phyloP scores from a whole-genome alignment of 78 protist species.

The Dictyostelium capitatum region DNA sequence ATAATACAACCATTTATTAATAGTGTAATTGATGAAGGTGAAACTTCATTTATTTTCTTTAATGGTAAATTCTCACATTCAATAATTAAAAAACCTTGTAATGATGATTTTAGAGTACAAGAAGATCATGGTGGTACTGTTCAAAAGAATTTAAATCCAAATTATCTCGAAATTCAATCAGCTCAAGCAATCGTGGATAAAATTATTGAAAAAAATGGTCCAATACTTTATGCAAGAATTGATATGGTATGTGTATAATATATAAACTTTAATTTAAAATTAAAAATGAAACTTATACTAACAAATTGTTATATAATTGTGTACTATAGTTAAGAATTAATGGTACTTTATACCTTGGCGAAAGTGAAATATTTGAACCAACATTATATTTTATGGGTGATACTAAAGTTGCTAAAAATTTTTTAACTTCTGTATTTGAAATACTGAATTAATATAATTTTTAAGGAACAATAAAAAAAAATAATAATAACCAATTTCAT shows the following conservation, averaged over 20 bases:
- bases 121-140: slow-evolving; percentile 61
- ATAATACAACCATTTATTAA: slow-evolving; percentile 55
- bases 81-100: slow-evolving; percentile 41
- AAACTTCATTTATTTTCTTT: slow-evolving; percentile 54
- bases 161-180: slow-evolving; percentile 9
- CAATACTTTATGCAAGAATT: slow-evolving; percentile 59
- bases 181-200: slow-evolving; percentile 43
- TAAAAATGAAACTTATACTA: background rate
- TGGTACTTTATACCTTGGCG: slow-evolving; percentile 34
- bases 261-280: background rate
- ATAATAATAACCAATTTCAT: too few relatives aligned
- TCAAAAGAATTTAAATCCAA: slow-evolving; percentile 5
- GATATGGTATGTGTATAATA: slow-evolving; percentile 34
- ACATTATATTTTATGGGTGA: slow-evolving; percentile 65
- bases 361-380: slow-evolving; percentile 79
- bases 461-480: background rate
- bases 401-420: slow-evolving; percentile 8
- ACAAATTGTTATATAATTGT: too few relatives aligned
- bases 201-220: slow-evolving; percentile 16
- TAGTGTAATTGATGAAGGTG: slow-evolving; percentile 31
- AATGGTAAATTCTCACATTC: slow-evolving; percentile 65
- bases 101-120: slow-evolving; percentile 64
- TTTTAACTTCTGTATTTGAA: slow-evolving; percentile 19
- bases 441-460: background rate
- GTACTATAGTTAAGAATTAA: slow-evolving; percentile 33